Evolutionary conservation across 73 alveolate species (phyloP), one percentile per base, ranked within the genome.

Genomic region (Durusdinium trenchii): DNA sequence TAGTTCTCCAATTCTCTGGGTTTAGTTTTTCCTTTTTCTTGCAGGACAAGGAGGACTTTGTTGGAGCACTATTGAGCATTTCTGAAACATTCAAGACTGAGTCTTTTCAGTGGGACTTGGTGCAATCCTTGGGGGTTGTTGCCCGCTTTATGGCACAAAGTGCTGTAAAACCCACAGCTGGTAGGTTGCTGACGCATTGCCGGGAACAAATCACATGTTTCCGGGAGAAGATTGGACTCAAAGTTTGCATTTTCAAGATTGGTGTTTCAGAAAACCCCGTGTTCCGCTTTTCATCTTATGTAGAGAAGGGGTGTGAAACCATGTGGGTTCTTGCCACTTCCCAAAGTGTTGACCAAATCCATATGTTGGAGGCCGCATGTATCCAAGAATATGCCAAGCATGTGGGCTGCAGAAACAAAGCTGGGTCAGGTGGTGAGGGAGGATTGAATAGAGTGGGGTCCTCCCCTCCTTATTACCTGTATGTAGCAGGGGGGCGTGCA

Each of bases 311-410:
- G 16, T 76, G 0, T 16, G 45, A 51, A 6, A 20, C 60, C 1
- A 76, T 76, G 86, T 3, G 43, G 54, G 86, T 76, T 3, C 45
- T 76, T 51, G 86, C 86, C 18, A 38, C 9, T 1, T 76, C 86
- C 3, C 3, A 43, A 6, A 26, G 26, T 43, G 86, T 76, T n/a
- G 86, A 76, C 2, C 86, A 76, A 0, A 76, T 76, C 86, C 86
- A 76, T 40, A 76, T 76, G 86, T 38, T 76, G 35, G 86, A 76
- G 40, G 86, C 86, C 3, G 86, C 86, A 42, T 76, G 86, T 57
- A 76, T 76, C 10, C 45, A 51, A 7, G 38, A 42, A 57, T 76
- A 43, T 43, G 54, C 86, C 60, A 40, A 76, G 45, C 61, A 76
- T 76, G 57, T 76, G 1, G 93, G 93, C 12, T 83, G 93, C 93